These are phyloP conservation scores for Lipomyces mesembrius DNA, from an alignment of 805 yeast species.

Conservation along the genomic window DNA sequence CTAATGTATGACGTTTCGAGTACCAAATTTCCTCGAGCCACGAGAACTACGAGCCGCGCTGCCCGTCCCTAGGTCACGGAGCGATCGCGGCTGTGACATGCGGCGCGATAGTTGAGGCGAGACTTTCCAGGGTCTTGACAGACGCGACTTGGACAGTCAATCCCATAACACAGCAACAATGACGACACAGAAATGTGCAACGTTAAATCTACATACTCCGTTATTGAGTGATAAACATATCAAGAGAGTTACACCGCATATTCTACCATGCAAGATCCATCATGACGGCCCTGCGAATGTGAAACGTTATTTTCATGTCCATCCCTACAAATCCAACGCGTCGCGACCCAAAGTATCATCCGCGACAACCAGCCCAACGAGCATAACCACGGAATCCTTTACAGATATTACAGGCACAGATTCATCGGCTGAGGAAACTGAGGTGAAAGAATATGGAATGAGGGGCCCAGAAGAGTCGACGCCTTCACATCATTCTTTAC, in stretches of 20 bases:
- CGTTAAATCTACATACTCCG: not conserved
- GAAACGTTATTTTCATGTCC: slow-evolving; percentile 17
- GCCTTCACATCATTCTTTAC: not conserved
- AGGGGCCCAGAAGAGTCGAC: slow-evolving; percentile 1
- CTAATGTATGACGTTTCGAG: not conserved
- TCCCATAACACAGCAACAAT: not conserved
- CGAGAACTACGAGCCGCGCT: not conserved
- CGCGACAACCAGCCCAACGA: not conserved
- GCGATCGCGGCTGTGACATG: not conserved
- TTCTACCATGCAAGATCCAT: slow-evolving; percentile 30
- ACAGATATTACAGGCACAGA: not conserved
- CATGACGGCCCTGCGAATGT: slow-evolving; percentile 33
- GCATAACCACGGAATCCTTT: not conserved
- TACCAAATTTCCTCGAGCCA: not conserved
- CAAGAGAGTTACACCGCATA: slow-evolving; percentile 13
- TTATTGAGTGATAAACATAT: not conserved
- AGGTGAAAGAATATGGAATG: not conserved
- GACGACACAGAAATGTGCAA: not conserved
- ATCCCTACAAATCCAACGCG: not conserved
- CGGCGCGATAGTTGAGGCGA: slow-evolving; percentile 1
- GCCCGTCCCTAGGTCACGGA: not conserved
- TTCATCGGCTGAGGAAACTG: not conserved
- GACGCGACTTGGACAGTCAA: not conserved
- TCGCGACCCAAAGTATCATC: not conserved
- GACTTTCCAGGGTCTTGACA: not conserved